Evolutionary conservation across 306 rosid species (phyloP).

Genomic region (Vigna mungo): DNA sequence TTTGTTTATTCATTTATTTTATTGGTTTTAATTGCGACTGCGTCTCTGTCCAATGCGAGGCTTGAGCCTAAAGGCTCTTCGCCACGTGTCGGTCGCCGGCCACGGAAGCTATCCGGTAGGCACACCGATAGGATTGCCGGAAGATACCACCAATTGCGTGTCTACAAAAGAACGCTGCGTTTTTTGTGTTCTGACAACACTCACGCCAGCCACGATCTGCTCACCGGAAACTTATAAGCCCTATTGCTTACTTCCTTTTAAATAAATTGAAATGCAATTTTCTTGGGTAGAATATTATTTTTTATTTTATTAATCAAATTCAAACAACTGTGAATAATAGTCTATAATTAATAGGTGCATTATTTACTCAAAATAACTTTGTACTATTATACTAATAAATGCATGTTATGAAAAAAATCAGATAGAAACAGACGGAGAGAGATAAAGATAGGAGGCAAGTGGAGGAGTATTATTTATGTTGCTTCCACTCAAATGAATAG

Average conservation of each 20-base stretch:
- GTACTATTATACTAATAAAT: too few species aligned
- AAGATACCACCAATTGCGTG: constrained; percentile 22
- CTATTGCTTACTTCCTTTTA: neutral
- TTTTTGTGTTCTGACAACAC: neutral
- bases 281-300: too few species aligned
- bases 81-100: constrained; percentile 49
- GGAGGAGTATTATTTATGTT: constrained; percentile 5
- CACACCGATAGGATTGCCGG: constrained; percentile 23
- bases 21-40: neutral
- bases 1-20: neutral
- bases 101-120: constrained; percentile 32
- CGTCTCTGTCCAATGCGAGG: neutral
- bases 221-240: constrained; percentile 12
- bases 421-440: neutral
- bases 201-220: constrained; percentile 8
- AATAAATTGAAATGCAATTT: too few species aligned
- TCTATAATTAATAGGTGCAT: too few species aligned
- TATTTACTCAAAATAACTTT: too few species aligned
- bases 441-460: constrained; percentile 9
- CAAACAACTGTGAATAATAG: too few species aligned
- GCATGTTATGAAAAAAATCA: neutral
- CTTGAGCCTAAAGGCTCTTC: neutral
- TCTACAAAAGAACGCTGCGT: neutral
- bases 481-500: constrained; percentile 40
- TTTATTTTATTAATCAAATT: too few species aligned